Base-by-base conservation (phyloP, 139 green algal genomes). In the Chlamydomonas incerta region DNA sequence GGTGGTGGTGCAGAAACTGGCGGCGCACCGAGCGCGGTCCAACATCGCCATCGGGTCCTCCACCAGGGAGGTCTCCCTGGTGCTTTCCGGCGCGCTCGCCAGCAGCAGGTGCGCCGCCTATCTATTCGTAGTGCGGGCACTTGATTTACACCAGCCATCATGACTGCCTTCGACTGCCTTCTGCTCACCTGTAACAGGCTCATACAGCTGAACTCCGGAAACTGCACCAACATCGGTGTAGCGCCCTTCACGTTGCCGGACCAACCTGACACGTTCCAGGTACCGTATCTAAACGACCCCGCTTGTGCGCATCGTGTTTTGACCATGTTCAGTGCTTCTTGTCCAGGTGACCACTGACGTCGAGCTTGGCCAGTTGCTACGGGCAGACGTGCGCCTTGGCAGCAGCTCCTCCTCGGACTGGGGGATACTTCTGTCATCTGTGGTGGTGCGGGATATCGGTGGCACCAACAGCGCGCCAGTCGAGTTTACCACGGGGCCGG, bases 51-150 rank as follows among this genome's bases (percentile, higher is more conserved):
- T 69, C 23, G 24, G 50, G 3, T 55, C 34, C n/a, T 17, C 23
- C 10, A 20, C 31, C 6, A 26, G 68, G 68, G 65, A 79, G 50
- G 28, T 86, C 5, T 28, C 28, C 0, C n/a, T 86, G 28, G 80
- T 72, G 68, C 57, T 86, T 26, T 69, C 79, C 29, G 80, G 80
- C 52, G 62, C 13, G 8, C 2, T 33, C 26, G 80, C 71, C 3
- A 86, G 68, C 69, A 71, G 68, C 80, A 75, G 79, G 79, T 85
- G 33, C 10, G 57, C n/a, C n/a, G n/a, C n/a, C n/a, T n/a, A n/a
- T n/a, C n/a, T n/a, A n/a, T n/a, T n/a, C n/a, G n/a, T n/a, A n/a
- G n/a, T n/a, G n/a, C n/a, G n/a, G n/a, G n/a, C n/a, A n/a, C n/a
- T n/a, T n/a, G n/a, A n/a, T n/a, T n/a, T n/a, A n/a, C n/a, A n/a